phyloP scores from a whole-genome alignment of 1,284 basidiomycete genomes.

The Rhodotorula sp. region DNA sequence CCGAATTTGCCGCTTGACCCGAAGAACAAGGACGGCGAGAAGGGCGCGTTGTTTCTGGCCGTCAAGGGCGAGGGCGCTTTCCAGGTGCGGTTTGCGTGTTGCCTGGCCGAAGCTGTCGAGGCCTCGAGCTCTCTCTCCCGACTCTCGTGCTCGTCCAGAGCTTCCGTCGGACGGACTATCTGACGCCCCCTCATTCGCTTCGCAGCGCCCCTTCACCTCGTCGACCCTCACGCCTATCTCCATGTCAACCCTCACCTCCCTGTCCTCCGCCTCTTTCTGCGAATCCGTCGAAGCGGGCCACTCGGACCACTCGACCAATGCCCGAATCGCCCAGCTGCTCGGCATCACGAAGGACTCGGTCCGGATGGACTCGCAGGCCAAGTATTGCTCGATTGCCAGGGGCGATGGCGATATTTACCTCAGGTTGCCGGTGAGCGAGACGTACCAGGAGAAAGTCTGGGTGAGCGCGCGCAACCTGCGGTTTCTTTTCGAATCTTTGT shows the following conservation, averaged over 20 bases:
- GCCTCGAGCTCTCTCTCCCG: no score
- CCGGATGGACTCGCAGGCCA: constrained; percentile 98
- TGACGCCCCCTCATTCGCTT: no score
- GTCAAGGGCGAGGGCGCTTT: constrained; percentile 75
- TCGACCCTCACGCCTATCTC: constrained; percentile 34
- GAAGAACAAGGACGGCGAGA: constrained; percentile 61
- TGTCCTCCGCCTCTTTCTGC: constrained; percentile 66
- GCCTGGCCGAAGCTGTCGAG: no score
- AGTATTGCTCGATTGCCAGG: constrained; percentile 83
- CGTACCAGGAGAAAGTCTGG: constrained; percentile 87
- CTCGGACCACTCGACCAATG: constrained; percentile 78
- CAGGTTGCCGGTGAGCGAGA: constrained; percentile 75
- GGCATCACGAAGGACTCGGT: constrained; percentile 65
- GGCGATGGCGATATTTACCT: constrained; percentile 89
- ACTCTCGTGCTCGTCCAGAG: constrained; percentile 5
- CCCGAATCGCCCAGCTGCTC: constrained; percentile 67
- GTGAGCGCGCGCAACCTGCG: constrained; percentile 49
- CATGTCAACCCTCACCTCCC: constrained; percentile 46
- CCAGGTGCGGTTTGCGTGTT: constrained; percentile 66
- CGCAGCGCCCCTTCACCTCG: constrained; percentile 40
- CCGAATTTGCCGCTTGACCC: constrained; percentile 72
- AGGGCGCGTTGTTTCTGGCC: constrained; percentile 79
- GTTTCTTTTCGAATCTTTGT: no score
- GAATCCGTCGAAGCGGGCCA: constrained; percentile 94
- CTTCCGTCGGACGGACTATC: no score